phyloP scores from a whole-genome alignment of 2,329 filamentous ascomycete genomes.

The Phyllosticta paracitricarpa region DNA sequence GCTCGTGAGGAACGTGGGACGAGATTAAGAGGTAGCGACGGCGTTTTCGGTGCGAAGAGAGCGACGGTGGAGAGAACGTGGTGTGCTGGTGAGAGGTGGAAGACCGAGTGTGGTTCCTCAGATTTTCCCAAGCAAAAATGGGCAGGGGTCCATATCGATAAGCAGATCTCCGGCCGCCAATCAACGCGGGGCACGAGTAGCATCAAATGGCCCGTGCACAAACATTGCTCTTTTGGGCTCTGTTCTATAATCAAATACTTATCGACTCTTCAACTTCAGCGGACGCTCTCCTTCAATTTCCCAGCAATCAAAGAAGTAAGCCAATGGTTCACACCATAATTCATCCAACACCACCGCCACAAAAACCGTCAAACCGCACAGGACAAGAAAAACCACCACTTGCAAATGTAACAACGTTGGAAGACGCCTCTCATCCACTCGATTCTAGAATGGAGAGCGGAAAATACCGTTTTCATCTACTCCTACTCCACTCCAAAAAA shows the following conservation, averaged over 20 bases:
- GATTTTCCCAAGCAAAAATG: neutral
- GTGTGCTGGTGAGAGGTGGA: neutral
- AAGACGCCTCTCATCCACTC: neutral
- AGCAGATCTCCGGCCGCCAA: neutral
- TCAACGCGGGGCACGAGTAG: neutral
- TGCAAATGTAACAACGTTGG: neutral
- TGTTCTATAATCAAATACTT: too few relatives aligned
- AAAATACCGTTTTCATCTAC: neutral
- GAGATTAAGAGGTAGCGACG: neutral
- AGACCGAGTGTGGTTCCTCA: neutral
- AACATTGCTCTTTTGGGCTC: too few relatives aligned
- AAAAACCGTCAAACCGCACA: too few relatives aligned
- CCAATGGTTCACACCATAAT: too few relatives aligned
- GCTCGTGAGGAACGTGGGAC: too few relatives aligned
- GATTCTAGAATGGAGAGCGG: neutral
- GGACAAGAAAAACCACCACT: too few relatives aligned
- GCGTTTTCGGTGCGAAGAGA: neutral
- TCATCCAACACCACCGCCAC: too few relatives aligned
- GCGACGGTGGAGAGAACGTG: neutral
- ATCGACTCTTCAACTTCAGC: too few relatives aligned
- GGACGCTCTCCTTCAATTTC: too few relatives aligned
- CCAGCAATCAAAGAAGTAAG: too few relatives aligned
- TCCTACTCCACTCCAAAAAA: neutral
- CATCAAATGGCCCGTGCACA: neutral
- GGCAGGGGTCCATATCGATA: neutral